Conservation (phyloP, 2,329 filamentous ascomycete genomes). For the Truncatella angustata region DNA sequence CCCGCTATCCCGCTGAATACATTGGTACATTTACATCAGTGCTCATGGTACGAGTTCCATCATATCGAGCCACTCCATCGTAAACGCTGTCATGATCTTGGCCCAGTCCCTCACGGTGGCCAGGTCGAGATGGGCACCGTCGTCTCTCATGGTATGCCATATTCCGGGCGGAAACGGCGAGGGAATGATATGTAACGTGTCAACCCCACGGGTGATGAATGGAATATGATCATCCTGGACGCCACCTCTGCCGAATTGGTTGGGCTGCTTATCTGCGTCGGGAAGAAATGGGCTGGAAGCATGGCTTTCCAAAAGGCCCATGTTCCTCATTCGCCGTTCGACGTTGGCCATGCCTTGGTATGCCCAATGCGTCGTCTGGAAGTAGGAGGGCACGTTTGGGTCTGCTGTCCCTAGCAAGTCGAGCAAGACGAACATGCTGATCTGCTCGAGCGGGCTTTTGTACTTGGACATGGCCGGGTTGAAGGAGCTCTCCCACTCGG, state of each 20-base stretch:
- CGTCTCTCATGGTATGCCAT: slow-evolving; percentile 72
- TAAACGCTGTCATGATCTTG: slow-evolving; percentile 69
- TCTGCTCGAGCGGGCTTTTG: slow-evolving; percentile 66
- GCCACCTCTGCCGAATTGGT: slow-evolving; percentile 30
- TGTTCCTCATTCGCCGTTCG: slow-evolving; percentile 61
- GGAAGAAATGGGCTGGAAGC: slow-evolving; percentile 50
- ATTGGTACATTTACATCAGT: background rate
- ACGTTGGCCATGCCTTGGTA: slow-evolving; percentile 65
- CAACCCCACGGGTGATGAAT: slow-evolving; percentile 72
- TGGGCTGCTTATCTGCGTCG: slow-evolving; percentile 47
- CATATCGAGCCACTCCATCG: slow-evolving; percentile 77
- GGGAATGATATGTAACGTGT: slow-evolving; percentile 74
- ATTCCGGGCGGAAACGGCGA: slow-evolving; percentile 62
- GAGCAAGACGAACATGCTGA: slow-evolving; percentile 73
- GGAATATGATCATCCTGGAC: slow-evolving; percentile 76
- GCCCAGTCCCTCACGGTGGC: slow-evolving; percentile 76
- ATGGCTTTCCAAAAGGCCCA: slow-evolving; percentile 48
- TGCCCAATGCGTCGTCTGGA: slow-evolving; percentile 79
- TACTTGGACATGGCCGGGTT: slow-evolving; percentile 70
- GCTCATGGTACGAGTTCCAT: slow-evolving; percentile 34
- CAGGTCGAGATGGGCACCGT: slow-evolving; percentile 70
- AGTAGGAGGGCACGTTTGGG: slow-evolving; percentile 68
- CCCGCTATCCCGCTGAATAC: background rate
- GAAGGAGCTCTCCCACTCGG: slow-evolving; percentile 64
- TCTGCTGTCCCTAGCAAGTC: slow-evolving; percentile 66